Base-by-base conservation (phyloP, 148 eudicot genomes). In the Nyssa sinensis region DNA sequence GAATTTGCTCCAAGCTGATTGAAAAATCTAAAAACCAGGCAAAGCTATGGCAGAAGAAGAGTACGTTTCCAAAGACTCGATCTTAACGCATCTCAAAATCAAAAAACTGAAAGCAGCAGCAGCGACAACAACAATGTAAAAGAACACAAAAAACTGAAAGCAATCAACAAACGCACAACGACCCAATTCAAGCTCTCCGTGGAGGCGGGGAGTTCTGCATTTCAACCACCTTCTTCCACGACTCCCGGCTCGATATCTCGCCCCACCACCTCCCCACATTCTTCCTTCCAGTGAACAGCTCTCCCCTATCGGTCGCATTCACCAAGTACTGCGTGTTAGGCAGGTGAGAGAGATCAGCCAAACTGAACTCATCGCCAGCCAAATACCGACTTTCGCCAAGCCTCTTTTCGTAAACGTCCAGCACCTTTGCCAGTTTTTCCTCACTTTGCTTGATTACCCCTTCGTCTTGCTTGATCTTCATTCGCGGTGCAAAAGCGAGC, bases 201-300 rank as follows among this genome's bases (percentile, higher is more conserved):
- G 80, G 74, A 47, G 84, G 28, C 2, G 88, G 85, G 62, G 89
- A 62, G 61, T 71, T 91, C 82, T 84, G 89, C 96, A 93, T 81
- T 53, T 76, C 87, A 65, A 91, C 83, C 16, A 91, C 91, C 82
- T 86, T 84, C 84, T 89, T 93, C 98, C 98, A 93, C 14, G 92
- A 79, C 55, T 84, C 88, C 30, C 88, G 78, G 55, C 81, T 73
- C 3, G 97, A 93, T 63, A 91, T 86, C 83, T 93, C 93, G 11
- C 62, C 77, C 98, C 96, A 91, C 98, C 98, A 91, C 79, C 98
- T 84, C 7, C 79, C 89, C n/a, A 91, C 97, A 80, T 91, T 91
- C 78, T 85, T 82, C 78, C 94, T 84, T 3, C 88, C 78, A 64
- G 74, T 83, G 60, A 93, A 83, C 53, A 93, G 69, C 78, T 88